Percentiles rank a stretch among this genome's conserved stretches.
Evolutionary conservation across 192 early-diverging fungal species (phyloP).

Genomic region (Oehlia diaphana): DNA sequence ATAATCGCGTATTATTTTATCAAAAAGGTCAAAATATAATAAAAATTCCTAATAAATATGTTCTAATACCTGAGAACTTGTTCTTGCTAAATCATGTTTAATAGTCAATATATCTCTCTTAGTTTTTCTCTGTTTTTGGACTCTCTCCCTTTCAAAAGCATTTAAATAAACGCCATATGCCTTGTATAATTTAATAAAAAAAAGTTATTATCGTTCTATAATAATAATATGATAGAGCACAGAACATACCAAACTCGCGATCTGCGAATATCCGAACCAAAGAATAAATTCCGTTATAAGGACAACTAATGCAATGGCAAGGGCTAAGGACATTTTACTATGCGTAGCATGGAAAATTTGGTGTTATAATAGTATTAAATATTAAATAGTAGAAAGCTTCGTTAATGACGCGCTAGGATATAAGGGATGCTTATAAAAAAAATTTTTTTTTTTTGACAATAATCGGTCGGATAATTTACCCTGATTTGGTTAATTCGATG

Average conservation of each 20-base stretch:
- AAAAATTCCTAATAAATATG: too few relatives aligned
- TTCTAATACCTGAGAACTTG: constrained; percentile 64
- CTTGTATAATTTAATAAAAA: constrained; percentile 31
- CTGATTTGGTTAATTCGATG: background rate
- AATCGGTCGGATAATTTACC: background rate
- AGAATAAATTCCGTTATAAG: constrained; percentile 58
- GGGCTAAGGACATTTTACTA: constrained; percentile 49
- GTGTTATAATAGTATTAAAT: too few relatives aligned
- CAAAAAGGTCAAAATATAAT: too few relatives aligned
- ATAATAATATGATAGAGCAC: background rate
- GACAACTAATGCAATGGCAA: constrained; percentile 62
- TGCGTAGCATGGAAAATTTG: background rate
- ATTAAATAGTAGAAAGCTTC: too few relatives aligned
- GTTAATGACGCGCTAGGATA: too few relatives aligned
- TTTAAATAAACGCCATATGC: constrained; percentile 55
- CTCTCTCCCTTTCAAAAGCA: constrained; percentile 50
- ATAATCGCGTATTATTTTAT: background rate
- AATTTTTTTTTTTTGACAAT: background rate
- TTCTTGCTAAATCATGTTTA: constrained; percentile 62
- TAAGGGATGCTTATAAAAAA: background rate
- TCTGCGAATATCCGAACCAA: constrained; percentile 53
- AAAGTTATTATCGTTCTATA: background rate
- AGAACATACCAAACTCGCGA: constrained; percentile 48
- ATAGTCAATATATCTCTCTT: constrained; percentile 62
- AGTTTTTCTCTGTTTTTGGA: constrained; percentile 60